Evolutionary conservation across 2,329 filamentous ascomycete species (phyloP), one percentile per base, ranked within the genome.

Genomic region (Thelonectria discophora): DNA sequence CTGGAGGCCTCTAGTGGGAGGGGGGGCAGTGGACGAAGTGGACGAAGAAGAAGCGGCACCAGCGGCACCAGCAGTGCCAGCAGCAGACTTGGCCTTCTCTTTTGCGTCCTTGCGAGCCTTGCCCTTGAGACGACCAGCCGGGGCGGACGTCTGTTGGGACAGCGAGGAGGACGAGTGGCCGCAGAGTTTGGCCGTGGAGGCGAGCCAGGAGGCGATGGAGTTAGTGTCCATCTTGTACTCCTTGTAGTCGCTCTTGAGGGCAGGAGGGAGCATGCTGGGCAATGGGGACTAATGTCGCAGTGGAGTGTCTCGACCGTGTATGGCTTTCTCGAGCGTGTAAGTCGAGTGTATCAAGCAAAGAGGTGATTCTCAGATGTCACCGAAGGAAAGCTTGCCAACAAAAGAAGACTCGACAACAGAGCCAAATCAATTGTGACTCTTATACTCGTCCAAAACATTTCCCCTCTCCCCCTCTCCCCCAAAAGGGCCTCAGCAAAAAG

Each of bases 221-320:
- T 79, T 68, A 0, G 76, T 79, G 55, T 81, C 78, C n/a, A 74
- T 59, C 60, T 79, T 81, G 67, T 81, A 81, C 56, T 75, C 72
- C 18, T 70, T 70, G 60, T 81, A 80, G 1, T 69, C 69, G 55
- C 75, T 73, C 34, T 65, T 10, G 0, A 79, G 62, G 0, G 48
- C 34, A 7, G 13, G n/a, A 0, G 68, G 66, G 5, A 72, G 58
- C 69, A 73, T 74, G 3, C 51, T 66, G 34, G 5, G 34, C 2
- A 5, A 13, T 9, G 34, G 15, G 34, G 15, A 37, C 34, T 30
- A 13, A 34, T 34, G 12, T 37, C 12, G 10, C 15, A 37, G 34
- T 37, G 34, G 3, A 5, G 7, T 37, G 7, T 37, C 6, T 32
- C 11, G 6, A 11, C 30, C 11, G 6, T 32, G 30, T 32, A 6